Conservation (phyloP, 352 stramenopile species). For the Phytophthora pini region DNA sequence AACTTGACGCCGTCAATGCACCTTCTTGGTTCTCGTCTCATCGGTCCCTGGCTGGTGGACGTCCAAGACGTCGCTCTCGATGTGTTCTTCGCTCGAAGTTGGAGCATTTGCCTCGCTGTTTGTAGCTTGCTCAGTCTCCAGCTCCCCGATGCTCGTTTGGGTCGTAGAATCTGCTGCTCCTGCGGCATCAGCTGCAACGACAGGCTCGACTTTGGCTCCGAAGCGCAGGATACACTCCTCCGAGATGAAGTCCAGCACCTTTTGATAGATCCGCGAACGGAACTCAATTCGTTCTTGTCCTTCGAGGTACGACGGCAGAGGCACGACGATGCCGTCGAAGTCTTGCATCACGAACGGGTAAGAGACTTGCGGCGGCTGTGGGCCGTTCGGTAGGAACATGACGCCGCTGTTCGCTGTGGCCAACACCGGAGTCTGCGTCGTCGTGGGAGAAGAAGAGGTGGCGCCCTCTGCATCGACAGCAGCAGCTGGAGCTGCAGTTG, state of each 20-base stretch:
- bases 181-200: neutral
- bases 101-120: constrained; percentile 5
- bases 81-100: constrained; percentile 6
- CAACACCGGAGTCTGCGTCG: constrained; percentile 1
- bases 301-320: constrained; percentile 77
- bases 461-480: constrained; percentile 9
- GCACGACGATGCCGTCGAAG: constrained; percentile 85
- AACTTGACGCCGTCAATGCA: constrained; percentile 22
- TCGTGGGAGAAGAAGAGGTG: constrained; percentile 7
- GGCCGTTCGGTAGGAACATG: constrained; percentile 54
- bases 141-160: neutral
- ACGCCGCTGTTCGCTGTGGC: constrained; percentile 29
- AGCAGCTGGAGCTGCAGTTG: neutral
- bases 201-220: constrained; percentile 26
- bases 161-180: neutral
- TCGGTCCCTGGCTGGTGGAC: constrained; percentile 11
- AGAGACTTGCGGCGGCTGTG: constrained; percentile 60
- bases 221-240: constrained; percentile 78
- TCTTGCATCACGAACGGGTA: constrained; percentile 69
- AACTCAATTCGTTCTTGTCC: constrained; percentile 78
- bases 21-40: constrained; percentile 21
- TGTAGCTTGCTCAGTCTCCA: constrained; percentile 13
- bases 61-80: neutral
- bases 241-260: constrained; percentile 85
- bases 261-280: constrained; percentile 82